Evolutionary conservation across 2,329 filamentous ascomycete species (phyloP), one percentile per base, ranked within the genome.

Genomic region (Plenodomus lindquistii): DNA sequence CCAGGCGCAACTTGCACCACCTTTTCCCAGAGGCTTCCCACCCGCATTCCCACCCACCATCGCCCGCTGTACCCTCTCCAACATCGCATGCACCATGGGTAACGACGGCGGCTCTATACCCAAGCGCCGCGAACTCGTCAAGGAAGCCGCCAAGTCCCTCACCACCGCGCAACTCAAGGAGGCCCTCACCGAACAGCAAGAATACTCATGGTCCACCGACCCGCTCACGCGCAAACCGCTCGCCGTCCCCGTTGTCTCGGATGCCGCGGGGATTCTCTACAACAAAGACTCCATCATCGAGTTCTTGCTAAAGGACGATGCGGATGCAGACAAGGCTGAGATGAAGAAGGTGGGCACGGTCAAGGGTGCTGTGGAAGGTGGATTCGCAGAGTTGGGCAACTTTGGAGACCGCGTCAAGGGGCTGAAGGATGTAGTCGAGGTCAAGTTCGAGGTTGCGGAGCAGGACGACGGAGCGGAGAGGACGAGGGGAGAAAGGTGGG

Each of bases 71-170:
- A 29, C 24, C 15, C 35, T 37, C 22, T 37, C 10, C 38, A 5
- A 24, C 22, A 6, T 24, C 22, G 11, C 18, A 29, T 7, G 13
- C 37, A 55, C 42, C 62, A 97, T 99, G 94, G 94, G 94, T 71
- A 99, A 99, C 77, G 94, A 99, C 72, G 94, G 94, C 62, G 94
- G 94, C 70, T 85, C 90, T 60, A 99, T 99, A 61, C 94, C 94
- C 4, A 97, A 88, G 55, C 89, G 95, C 24, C 88, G 91, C 67
- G 95, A 99, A 74, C 89, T 99, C 38, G 94, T 99, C 72, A 96
- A 96, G 75, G 88, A 93, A 73, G 91, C 92, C 21, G 91, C 92
- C 36, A 88, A 90, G 63, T 82, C 85, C 42, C 89, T 88, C 18
- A 95, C 89, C 27, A 82, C 90, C 21, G 86, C 89, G 39, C 88